phyloP scores from a whole-genome alignment of 257 asterid genomes.

The Penstemon barbatus region DNA sequence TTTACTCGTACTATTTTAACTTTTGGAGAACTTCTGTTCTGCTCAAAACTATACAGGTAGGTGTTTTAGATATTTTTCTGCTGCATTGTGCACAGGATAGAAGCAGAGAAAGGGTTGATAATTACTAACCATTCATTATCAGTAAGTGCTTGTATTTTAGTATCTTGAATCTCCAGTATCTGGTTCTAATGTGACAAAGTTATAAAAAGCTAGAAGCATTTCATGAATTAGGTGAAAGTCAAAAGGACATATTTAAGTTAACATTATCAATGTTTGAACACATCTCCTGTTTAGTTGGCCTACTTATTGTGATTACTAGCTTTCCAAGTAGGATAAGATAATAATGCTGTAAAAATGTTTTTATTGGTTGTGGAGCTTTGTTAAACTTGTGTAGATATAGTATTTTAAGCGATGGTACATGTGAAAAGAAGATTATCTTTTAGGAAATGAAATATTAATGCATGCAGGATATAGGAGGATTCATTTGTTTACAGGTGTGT shows the following conservation, averaged over 20 bases:
- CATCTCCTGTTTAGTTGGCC: constrained; percentile 15
- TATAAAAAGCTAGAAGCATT: constrained; percentile 4
- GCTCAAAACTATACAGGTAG: constrained; percentile 6
- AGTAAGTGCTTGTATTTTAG: constrained; percentile 49
- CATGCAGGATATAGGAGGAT: constrained; percentile 17
- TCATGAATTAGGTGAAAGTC: constrained; percentile 8
- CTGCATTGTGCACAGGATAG: constrained; percentile 69
- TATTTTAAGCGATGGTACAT: neutral
- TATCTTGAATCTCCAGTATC: constrained; percentile 8
- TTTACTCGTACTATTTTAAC: constrained; percentile 23
- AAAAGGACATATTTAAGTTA: constrained; percentile 14
- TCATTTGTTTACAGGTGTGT: constrained; percentile 4
- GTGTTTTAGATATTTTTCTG: constrained; percentile 20
- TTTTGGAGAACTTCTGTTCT: constrained; percentile 2
- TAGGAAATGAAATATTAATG: constrained; percentile 9
- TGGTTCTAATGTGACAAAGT: neutral
- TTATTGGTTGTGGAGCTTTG: constrained; percentile 17
- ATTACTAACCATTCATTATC: constrained; percentile 82
- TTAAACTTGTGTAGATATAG: neutral
- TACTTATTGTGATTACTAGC: constrained; percentile 6
- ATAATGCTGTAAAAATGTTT: neutral
- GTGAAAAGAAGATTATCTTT: constrained; percentile 11
- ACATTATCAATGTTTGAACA: constrained; percentile 12
- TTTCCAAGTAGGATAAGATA: constrained; percentile 11
- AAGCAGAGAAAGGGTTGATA: constrained; percentile 93